Base-by-base conservation (phyloP, 108 stramenopile genomes). In the Fistulifera pelliculosa region DNA sequence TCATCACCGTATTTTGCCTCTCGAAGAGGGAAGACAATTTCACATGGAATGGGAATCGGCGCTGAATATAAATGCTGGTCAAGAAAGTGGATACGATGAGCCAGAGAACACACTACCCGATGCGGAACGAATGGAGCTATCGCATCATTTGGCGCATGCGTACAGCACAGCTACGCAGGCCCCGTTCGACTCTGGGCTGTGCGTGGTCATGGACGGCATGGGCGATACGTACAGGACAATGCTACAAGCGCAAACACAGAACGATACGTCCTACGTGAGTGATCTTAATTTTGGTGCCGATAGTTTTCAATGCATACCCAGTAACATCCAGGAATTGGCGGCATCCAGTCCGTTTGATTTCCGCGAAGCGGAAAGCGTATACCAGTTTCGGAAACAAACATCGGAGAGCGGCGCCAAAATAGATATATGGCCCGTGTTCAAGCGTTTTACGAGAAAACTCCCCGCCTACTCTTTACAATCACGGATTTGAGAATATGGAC, bases 191-290 rank as follows among this genome's bases (percentile, higher is more conserved):
- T 28, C 42, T 28, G 91, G 96, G 1, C 61, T 97, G 62, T 70
- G 94, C 15, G 85, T 94, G 13, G 90, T 95, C 8, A 95, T 97
- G 96, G 96, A 95, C 62, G 91, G 94, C 19, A 96, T 93, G 91
- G 91, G 91, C 27, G 91, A 96, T 60, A 82, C 83, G 1, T 90
- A 80, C 51, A 70, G 94, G 21, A 77, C 92, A 21, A 94, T 96
- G 93, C 59, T 66, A 58, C 61, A 51, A 8, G 84, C 76, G 1
- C 25, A 50, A 23, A 47, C 57, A 31, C 43, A 38, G 25, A 54
- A 60, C 15, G 86, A 86, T 71, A 52, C 52, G 1, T 65, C 62
- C 13, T 93, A 90, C 68, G 76, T 85, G 17, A 73, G 78, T 57
- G 94, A 93, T 61, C 75, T 93, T 27, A 69, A 15, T 47, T 86